Base-by-base conservation (phyloP, 352 stramenopile species). In the Plasmopara muralis region DNA sequence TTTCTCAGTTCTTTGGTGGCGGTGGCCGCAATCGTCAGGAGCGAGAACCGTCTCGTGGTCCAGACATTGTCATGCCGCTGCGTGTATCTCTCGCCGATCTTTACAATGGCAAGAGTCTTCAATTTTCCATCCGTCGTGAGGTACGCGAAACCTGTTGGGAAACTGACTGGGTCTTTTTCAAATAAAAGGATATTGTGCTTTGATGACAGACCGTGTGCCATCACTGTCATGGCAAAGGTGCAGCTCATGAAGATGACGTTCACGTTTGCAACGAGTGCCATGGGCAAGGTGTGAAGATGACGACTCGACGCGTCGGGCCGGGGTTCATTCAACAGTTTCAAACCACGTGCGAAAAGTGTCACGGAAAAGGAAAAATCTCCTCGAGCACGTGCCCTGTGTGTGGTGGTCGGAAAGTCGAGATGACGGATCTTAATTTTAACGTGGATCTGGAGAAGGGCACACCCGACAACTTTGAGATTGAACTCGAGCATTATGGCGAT, bases 391-490 rank as follows among this genome's bases (percentile, higher is more conserved):
- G 96, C 50, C 96, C 94, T 5, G 79, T 89, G 10, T 90, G 77
- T 55, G 68, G 70, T 33, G 88, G 81, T 46, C 76, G 68, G 44
- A 95, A 91, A 55, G 87, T 88, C 42, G 82, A 97, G 55, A 89
- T 97, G 54, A 77, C 97, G 57, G 93, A 97, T 58, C 93, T 98
- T 39, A 76, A 81, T 51, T 87, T 99, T 50, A 98, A 97, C n/a
- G 86, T 98, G 25, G 91, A 98, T 48, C 62, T 99, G 5, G 77
- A 96, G 18, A 91, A 89, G 60, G 97, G 97, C 46, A 97, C 98
- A 55, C 64, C 89, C 20, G 80, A 97, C 40, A 89, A 93, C 25
- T 84, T 98, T 62, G 66, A 87, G 34, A 89, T 99, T 51, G 92
- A 89, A 40, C 97, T 98, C 45, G 94, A 98, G 66, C 71, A 89